Evolutionary conservation across 2,329 filamentous ascomycete species (phyloP).

Genomic region (Trichophyton mentagrophytes): DNA sequence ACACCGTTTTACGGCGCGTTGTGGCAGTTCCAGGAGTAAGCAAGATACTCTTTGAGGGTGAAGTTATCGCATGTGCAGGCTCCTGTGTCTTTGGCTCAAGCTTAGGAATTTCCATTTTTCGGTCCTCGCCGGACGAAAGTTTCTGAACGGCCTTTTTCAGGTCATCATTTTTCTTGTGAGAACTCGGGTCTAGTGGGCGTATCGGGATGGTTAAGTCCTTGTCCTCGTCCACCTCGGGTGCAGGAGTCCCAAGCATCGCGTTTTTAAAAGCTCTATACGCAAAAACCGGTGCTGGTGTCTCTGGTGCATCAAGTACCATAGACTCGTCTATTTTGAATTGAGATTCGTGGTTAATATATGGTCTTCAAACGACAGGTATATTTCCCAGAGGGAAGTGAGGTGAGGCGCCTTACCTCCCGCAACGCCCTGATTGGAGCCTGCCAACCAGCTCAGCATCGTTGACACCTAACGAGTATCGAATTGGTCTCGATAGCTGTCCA

Average conservation of each 20-base stretch:
- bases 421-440: constrained; percentile 18
- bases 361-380: neutral
- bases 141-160: constrained; percentile 12
- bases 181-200: constrained; percentile 10
- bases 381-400: constrained; percentile 4
- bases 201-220: constrained; percentile 15
- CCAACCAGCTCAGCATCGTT: constrained; percentile 25
- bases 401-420: constrained; percentile 17
- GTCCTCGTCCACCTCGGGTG: constrained; percentile 39
- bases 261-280: constrained; percentile 54
- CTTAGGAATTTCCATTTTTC: constrained; percentile 2
- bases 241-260: constrained; percentile 42
- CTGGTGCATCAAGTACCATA: constrained; percentile 41
- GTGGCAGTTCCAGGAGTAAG: constrained; percentile 48
- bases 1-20: constrained; percentile 47
- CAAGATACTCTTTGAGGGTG: constrained; percentile 51
- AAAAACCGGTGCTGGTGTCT: constrained; percentile 55
- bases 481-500: neutral
- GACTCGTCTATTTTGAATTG: constrained; percentile 6
- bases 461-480: neutral
- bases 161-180: constrained; percentile 4
- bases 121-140: constrained; percentile 9
- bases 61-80: constrained; percentile 25
- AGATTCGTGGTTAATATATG: constrained; percentile 6
- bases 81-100: constrained; percentile 10